These are phyloP conservation scores for Dioscorea dumetorum DNA, from an alignment of 106 monocot species.

Conservation along the genomic window DNA sequence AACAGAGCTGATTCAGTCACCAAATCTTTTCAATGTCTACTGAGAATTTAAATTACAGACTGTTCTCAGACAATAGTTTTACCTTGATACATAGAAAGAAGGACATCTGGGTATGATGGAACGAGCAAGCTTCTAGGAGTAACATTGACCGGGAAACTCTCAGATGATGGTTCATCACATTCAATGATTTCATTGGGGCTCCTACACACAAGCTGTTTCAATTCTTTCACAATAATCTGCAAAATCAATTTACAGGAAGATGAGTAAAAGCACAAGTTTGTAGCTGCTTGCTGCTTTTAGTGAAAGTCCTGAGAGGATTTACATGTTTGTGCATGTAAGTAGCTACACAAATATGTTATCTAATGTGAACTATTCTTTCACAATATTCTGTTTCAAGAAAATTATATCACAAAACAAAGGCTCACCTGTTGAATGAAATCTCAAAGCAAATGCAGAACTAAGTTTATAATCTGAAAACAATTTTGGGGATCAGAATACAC, in stretches of 20 bases:
- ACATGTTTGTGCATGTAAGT: no score
- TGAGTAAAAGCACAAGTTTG: no score
- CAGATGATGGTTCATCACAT: conserved; percentile 11
- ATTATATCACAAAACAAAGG: no score
- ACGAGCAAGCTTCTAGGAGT: background rate
- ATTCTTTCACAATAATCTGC: conserved; percentile 45
- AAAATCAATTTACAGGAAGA: conserved; percentile 6
- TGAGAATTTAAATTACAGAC: background rate
- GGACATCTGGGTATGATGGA: conserved; percentile 9
- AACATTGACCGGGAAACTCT: background rate
- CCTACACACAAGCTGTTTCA: conserved; percentile 51
- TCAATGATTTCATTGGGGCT: conserved; percentile 37
- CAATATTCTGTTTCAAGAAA: no score
- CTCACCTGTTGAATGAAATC: no score
- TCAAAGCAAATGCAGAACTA: background rate
- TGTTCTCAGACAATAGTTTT: background rate
- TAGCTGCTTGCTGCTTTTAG: no score
- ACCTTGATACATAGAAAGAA: conserved; percentile 18
- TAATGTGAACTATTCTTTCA: no score
- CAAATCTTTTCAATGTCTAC: background rate
- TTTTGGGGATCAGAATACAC: background rate
- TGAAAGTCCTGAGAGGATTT: no score
- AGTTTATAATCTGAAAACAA: background rate
- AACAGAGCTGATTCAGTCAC: conserved; percentile 19
- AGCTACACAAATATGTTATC: no score